Base-by-base conservation (phyloP, 2,329 filamentous ascomycete species). In the Dactylellina parvicollis region DNA sequence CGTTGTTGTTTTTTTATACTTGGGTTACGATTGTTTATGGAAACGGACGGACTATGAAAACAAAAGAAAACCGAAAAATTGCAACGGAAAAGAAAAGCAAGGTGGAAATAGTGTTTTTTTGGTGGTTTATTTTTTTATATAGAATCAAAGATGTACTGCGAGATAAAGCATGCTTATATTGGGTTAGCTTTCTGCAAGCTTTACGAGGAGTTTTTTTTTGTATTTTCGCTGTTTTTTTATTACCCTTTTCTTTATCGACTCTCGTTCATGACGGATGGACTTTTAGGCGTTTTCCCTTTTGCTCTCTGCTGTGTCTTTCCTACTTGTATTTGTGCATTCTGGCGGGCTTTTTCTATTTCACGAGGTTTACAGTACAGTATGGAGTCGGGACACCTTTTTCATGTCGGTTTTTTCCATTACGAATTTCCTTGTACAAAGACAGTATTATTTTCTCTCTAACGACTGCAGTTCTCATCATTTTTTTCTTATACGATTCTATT, bases 381-480 rank as follows among this genome's bases (percentile, higher is more conserved):
- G 66, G 66, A 71, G 66, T 71, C 50, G 38, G 66, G 66, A 59
- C 28, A 28, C 49, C n/a, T n/a, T 34, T 50, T 42, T 16, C 61
- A 65, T 40, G 42, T 66, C 32, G 50, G 42, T 40, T 72, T 57
- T 50, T 22, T n/a, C n/a, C n/a, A n/a, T 55, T 61, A 50, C 32
- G 57, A 42, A 52, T 65, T 65, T 50, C 49, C 52, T 65, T 72
- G 67, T 72, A 72, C 54, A 72, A 72, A 65, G 67, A 72, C 32
- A 52, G 8, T 42, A 40, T 52, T 44, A 18, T 32, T 52, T 64
- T 30, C 40, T 55, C 22, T 32, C 30, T 22, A 14, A 34, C 28
- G 22, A 18, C 46, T 44, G 12, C 42, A 40, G n/a, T 49, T 47
- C 28, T 54, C 16, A 20, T 10, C 10, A 28, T 60, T 32, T 46